phyloP scores from a whole-genome alignment of 2,329 filamentous ascomycete genomes.

The Clathrospora elynae region DNA sequence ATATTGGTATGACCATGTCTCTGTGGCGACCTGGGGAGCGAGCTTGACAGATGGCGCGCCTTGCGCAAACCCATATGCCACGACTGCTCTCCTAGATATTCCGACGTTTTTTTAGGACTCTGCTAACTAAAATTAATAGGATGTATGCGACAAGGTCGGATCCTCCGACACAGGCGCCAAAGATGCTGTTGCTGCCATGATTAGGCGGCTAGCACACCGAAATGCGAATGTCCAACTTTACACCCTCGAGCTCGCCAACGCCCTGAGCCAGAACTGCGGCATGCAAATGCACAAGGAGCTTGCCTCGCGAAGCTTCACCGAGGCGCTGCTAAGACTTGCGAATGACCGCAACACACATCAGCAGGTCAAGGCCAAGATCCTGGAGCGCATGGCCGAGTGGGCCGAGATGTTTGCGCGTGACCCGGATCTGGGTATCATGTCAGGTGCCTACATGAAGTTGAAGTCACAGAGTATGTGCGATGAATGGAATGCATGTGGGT shows the following conservation, averaged over 20 bases:
- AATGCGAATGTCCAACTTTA: conserved; percentile 97
- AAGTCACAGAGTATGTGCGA: conserved; percentile 66
- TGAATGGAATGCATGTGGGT: neutral
- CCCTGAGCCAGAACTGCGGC: conserved; percentile 90
- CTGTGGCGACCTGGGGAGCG: no score
- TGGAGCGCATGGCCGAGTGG: conserved; percentile 97
- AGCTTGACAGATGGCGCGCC: no score
- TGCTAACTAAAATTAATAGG: conserved; percentile 48
- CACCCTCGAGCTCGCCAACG: conserved; percentile 87
- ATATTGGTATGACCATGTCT: conserved; percentile 58
- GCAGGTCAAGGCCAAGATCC: conserved; percentile 94
- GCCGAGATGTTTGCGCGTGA: conserved; percentile 90
- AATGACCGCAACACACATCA: conserved; percentile 94
- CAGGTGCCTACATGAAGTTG: conserved; percentile 86
- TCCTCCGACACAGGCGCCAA: conserved; percentile 66
- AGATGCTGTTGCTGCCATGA: conserved; percentile 86
- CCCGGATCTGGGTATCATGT: conserved; percentile 95
- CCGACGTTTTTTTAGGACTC: no score
- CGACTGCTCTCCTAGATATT: neutral
- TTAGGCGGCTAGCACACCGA: conserved; percentile 87
- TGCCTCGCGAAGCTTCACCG: conserved; percentile 89
- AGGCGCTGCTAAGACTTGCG: conserved; percentile 86
- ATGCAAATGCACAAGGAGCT: conserved; percentile 85
- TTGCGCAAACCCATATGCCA: neutral
- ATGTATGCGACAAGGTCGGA: conserved; percentile 65